A percentile compares a stretch with the other conserved stretches of the same genome.
These are phyloP conservation scores for Phoenix dactylifera DNA, from an alignment of 176 grass and related monocot species.

Conservation along the genomic window DNA sequence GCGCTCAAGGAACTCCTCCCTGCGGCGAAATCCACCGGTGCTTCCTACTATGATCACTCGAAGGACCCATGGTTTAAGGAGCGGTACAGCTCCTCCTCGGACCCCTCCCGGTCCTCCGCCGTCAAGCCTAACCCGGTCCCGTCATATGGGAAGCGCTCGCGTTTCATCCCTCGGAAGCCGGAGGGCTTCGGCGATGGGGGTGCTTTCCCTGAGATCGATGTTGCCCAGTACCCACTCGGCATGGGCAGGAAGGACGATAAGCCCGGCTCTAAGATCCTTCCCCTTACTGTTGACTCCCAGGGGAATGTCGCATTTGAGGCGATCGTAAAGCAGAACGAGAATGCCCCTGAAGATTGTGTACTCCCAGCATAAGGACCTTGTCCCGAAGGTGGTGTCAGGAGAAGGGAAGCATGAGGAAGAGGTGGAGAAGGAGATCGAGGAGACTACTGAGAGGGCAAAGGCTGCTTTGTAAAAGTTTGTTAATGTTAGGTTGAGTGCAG, in stretches of 20 bases:
- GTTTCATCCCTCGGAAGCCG: conserved; percentile 65
- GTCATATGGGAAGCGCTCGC: conserved; percentile 61
- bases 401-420: conserved; percentile 46
- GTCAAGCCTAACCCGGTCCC: conserved; percentile 29
- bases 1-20: conserved; percentile 69
- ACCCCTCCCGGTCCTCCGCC: conserved; percentile 5
- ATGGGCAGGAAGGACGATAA: conserved; percentile 88
- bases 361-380: conserved; percentile 88
- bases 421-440: conserved; percentile 66
- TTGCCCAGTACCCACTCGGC: conserved; percentile 80
- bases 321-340: conserved; percentile 92
- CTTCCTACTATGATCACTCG: conserved; percentile 75
- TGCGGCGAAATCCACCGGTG: conserved; percentile 32
- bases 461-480: conserved; percentile 84
- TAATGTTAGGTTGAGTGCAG: conserved; percentile 67
- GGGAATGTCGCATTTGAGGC: conserved; percentile 93
- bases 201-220: conserved; percentile 89
- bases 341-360: conserved; percentile 76
- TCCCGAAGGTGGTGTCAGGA: conserved; percentile 48
- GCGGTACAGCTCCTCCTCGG: conserved; percentile 45
- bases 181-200: conserved; percentile 81
- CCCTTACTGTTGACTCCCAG: conserved; percentile 70
- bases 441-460: conserved; percentile 63
- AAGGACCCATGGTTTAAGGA: conserved; percentile 94
- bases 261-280: conserved; percentile 73